Conservation (phyloP, 2,329 filamentous ascomycete species). For the Teratosphaeria zuluensis region DNA sequence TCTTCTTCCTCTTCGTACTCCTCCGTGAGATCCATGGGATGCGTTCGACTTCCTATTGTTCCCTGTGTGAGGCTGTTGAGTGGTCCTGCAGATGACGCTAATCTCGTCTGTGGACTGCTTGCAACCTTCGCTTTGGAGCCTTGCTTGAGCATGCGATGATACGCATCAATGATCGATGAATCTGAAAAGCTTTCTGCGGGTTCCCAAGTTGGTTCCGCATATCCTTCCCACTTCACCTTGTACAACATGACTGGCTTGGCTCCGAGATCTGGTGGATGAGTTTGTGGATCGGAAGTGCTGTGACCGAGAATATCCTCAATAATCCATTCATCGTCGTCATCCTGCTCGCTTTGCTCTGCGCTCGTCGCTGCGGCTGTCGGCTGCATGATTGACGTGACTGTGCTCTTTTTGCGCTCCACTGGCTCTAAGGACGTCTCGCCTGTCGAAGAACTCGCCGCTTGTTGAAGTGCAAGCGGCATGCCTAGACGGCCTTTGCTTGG, state of each 20-base stretch:
- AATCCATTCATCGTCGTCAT: conserved; percentile 16
- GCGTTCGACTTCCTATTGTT: neutral
- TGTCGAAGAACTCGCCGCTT: neutral
- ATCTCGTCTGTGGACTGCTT: neutral
- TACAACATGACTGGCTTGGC: conserved; percentile 22
- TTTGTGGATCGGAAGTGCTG: conserved; percentile 20
- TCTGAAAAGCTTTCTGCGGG: conserved; percentile 23
- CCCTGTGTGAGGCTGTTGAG: neutral
- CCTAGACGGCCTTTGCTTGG: neutral
- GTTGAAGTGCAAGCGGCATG: neutral
- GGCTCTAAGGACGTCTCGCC: conserved; percentile 1
- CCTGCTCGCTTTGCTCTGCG: conserved; percentile 4
- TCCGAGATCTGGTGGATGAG: conserved; percentile 17
- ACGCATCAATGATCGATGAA: conserved; percentile 16
- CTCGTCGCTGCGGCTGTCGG: neutral
- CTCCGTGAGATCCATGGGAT: neutral
- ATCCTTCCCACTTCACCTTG: conserved; percentile 26
- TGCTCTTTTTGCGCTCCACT: neutral
- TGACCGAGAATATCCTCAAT: conserved; percentile 23
- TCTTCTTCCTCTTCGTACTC: conserved; percentile 2
- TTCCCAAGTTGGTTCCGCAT: conserved; percentile 24
- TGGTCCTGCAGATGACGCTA: neutral
- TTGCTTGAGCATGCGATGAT: conserved; percentile 6
- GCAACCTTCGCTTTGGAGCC: neutral
- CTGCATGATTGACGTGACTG: conserved; percentile 2